Base-by-base conservation (phyloP, 2,329 filamentous ascomycete genomes). In the Akanthomyces lecanii region DNA sequence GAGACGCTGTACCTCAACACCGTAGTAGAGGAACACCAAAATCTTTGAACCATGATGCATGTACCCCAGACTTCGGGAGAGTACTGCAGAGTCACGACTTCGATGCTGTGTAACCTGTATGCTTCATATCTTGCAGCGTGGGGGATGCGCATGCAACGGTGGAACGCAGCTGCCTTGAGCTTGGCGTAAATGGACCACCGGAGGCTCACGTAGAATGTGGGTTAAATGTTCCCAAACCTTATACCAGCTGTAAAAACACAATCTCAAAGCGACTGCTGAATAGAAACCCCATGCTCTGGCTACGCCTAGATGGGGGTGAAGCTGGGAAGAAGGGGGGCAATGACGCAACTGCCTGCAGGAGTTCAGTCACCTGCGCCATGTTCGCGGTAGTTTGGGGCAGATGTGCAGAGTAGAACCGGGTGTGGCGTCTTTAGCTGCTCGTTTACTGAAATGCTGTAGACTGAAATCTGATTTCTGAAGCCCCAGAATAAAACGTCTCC, bases 341-440 rank as follows among this genome's bases (percentile, higher is more conserved):
- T 56, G 40, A 56, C 53, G 53, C 53, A 56, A 30, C 40, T 16
- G 18, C 40, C 25, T 57, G 40, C 54, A 57, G 25, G 54, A 18
- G 23, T 47, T 33, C 54, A 21, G 54, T 57, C 54, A 57, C 54
- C 54, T 57, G 54, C 36, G 40, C 54, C 42, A 42, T n/a, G 28
- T 30, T 47, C n/a, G 30, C 30, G 10, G 36, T 40, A 16, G 52
- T n/a, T 33, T 12, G 23, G 38, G 53, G 25, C 28, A 14, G 42
- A 45, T 57, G 40, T 30, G 40, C 16, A 57, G 42, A 57, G 42
- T 47, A 36, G 18, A 36, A 56, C 40, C 45, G 42, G 54, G 25
- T 36, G 7, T 30, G 30, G 11, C 23, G 12, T 48, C 45, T 14
- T 48, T 28, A 30, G 28, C 25, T 48, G 23, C 25, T 48, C 23